A percentile compares a stretch with the other conserved stretches of the same genome.
phyloP scores from a whole-genome alignment of 495 filamentous ascomycete genomes.

The Sordaria brevicollis region DNA sequence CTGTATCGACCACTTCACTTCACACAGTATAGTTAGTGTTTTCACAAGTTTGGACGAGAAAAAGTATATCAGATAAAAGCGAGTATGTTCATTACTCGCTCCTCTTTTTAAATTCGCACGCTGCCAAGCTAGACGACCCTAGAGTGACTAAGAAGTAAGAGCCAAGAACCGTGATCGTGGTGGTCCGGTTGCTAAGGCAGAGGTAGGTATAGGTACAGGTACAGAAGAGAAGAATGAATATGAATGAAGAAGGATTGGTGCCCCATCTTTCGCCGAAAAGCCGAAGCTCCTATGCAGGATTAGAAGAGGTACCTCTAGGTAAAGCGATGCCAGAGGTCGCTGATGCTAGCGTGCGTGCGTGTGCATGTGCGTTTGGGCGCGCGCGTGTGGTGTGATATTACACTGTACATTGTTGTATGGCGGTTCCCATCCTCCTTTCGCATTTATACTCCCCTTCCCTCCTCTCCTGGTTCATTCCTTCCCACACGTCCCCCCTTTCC shows the following conservation, averaged over 20 bases:
- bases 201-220: not conserved
- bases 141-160: not conserved
- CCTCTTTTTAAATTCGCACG: not conserved
- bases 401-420: not conserved
- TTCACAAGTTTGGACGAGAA: not conserved
- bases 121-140: not conserved
- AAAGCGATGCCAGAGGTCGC: not conserved
- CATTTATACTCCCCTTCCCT: not conserved
- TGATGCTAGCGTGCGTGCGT: not conserved
- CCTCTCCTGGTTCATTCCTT: not conserved
- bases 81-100: not conserved
- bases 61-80: not conserved
- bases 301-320: not conserved
- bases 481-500: not conserved
- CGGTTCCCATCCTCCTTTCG: not conserved
- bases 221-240: not conserved
- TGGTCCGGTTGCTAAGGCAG: no score
- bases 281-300: not conserved
- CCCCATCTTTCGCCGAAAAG: not conserved
- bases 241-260: not conserved
- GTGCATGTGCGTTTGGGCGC: not conserved
- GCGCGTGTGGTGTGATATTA: not conserved
- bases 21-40: no score
- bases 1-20: not conserved
- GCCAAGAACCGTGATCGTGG: not conserved